Conservation (phyloP, 2,329 filamentous ascomycete species). For the Cercospora berteroae region DNA sequence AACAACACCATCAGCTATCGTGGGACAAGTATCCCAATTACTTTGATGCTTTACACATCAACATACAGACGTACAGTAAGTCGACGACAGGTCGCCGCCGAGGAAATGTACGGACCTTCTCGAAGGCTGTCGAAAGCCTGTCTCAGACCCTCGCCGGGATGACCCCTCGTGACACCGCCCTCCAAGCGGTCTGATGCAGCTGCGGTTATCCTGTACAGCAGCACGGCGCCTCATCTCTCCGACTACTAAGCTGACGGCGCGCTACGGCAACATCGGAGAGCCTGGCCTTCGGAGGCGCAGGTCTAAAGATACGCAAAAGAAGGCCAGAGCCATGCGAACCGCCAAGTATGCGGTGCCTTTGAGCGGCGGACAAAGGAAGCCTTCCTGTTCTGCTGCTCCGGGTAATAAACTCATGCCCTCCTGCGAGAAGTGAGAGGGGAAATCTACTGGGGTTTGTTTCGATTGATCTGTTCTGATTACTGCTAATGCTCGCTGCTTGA, state of each 20-base stretch:
- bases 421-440: background rate
- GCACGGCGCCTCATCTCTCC: background rate
- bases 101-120: background rate
- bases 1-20: background rate
- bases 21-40: background rate
- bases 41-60: background rate
- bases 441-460: background rate
- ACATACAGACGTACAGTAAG: background rate
- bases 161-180: background rate
- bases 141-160: slow-evolving; percentile 4
- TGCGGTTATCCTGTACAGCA: no score
- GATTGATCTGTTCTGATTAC: background rate
- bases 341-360: background rate
- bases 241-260: background rate
- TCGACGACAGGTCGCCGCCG: background rate
- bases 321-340: background rate
- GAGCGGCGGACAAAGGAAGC: slow-evolving; percentile 1
- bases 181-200: background rate
- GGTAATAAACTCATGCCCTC: background rate
- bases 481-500: background rate
- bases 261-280: background rate
- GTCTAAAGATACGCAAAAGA: background rate
- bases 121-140: background rate
- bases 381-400: background rate
- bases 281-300: background rate